Base-by-base conservation (phyloP, 495 filamentous ascomycete species). In the Tuber microsphaerosporum region DNA sequence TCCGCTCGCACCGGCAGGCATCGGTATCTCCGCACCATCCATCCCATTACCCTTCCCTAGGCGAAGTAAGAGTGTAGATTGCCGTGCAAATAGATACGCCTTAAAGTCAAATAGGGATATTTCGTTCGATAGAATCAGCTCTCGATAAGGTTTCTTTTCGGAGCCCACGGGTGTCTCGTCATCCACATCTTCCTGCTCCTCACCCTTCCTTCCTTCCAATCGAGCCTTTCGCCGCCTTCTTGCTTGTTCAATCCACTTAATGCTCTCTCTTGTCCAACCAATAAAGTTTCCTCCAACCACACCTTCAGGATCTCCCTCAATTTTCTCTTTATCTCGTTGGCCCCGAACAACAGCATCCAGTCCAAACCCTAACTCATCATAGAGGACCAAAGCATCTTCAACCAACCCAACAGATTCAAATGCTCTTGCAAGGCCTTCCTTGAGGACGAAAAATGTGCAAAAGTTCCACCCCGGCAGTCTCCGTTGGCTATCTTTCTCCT, bases 61-160 rank as follows among this genome's bases (percentile, higher is more conserved):
- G 46, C 95, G 90, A 37, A 97, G 88, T 16, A 97, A 87, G 4
- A 99, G 84, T 20, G 90, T 89, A 80, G 97, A 88, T 81, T 99
- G 95, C 41, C 95, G 88, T 37, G 93, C 91, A 85, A 97, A 98
- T 17, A 99, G 88, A 83, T 99, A 99, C 77, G 91, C 94, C 75
- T 92, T 89, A 84, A 99, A 98, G 83, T 99, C 95, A 80, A 97
- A 98, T 19, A 96, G 86, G n/a, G 95, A 98, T 43, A 98, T 96
- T 77, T 96, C 91, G 84, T 93, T 98, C n/a, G 92, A 90, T 65
- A 98, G 85, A 70, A 99, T 98, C 77, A 97, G 88, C 74, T 97
- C 94, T 61, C 96, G 90, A 82, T 97, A 98, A 2, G 91, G 86
- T 82, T 97, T 96, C 83, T 89, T 92, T 61, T 85, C 86, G 3